Evolutionary conservation across 257 asterid genomes (phyloP), one percentile per base, ranked within the genome.

Genomic region (Salvia miltiorrhiza): DNA sequence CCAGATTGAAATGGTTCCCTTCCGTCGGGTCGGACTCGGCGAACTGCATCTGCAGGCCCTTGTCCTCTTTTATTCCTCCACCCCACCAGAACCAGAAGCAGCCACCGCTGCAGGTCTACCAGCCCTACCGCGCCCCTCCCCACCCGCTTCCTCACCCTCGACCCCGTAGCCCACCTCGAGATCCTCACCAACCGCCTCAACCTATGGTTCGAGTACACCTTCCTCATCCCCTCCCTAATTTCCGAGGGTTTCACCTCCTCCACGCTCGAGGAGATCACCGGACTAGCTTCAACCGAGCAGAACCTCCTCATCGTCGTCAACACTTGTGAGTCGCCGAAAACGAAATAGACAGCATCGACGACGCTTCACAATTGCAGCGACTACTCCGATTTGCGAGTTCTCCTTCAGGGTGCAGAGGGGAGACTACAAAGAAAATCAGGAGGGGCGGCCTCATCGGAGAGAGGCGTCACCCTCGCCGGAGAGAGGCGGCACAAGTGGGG

Each of bases 51-150:
- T 64, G 82, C 48, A n/a, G n/a, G 87, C 95, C 65, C 81, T 86
- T 11, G 85, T 89, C 5, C 62, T 84, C 61, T 95, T 95, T n/a
- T 66, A 80, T 30, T 80, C 86, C 59, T 76, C 79, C 41, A 66
- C 84, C 30, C 52, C 73, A 54, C 13, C 13, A 19, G 28, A 35
- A 35, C 55, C 13, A 35, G 10, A 35, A 8, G 12, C 61, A 24
- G 61, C 39, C 16, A 16, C 14, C 10, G 9, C 85, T 85, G 12
- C 82, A 87, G 9, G 78, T 93, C 69, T 93, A 93, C 83, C 98
- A 85, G 39, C 97, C 98, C 14, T 93, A 55, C 85, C 66, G 85
- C n/a, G 85, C 93, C 96, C 0, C 78, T 88, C 37, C 97, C 96
- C 9, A 16, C 79, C 9, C 79, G 82, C 20, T 93, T 32, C 80